phyloP scores from a whole-genome alignment of 352 stramenopile species.

The Pythium aquatile region DNA sequence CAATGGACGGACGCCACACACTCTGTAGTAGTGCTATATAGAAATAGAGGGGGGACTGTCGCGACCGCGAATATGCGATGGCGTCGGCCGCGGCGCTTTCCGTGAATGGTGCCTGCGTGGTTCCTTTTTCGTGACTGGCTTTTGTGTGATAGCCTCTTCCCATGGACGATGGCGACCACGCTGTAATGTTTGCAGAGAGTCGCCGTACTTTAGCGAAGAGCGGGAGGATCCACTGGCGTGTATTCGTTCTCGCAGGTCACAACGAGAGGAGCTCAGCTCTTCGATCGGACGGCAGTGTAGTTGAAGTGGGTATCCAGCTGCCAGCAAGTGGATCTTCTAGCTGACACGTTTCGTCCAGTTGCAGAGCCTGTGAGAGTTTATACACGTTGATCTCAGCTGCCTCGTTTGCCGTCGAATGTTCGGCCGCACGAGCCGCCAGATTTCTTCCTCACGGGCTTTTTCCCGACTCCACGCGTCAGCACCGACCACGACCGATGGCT shows the following conservation, averaged over 20 bases:
- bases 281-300: conserved; percentile 10
- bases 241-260: conserved; percentile 18
- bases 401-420: background rate
- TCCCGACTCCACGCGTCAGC: background rate
- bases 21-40: no score
- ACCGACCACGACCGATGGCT: no score
- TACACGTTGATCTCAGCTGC: conserved; percentile 16
- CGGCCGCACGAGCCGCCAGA: background rate
- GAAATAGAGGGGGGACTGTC: background rate
- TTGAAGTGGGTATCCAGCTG: conserved; percentile 17
- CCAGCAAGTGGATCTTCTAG: background rate
- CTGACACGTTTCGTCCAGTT: conserved; percentile 18
- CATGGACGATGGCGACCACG: background rate
- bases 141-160: conserved; percentile 6
- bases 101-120: conserved; percentile 11
- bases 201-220: no score
- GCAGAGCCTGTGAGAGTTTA: conserved; percentile 13
- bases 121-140: background rate
- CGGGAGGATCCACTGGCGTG: conserved; percentile 6
- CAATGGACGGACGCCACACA: no score
- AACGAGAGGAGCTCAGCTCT: background rate
- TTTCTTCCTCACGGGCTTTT: background rate
- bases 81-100: conserved; percentile 4
- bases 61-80: conserved; percentile 3
- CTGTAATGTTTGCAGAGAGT: background rate